Base-by-base conservation (phyloP, 768 basidiomycete species). In the Baorangia bicolor region DNA sequence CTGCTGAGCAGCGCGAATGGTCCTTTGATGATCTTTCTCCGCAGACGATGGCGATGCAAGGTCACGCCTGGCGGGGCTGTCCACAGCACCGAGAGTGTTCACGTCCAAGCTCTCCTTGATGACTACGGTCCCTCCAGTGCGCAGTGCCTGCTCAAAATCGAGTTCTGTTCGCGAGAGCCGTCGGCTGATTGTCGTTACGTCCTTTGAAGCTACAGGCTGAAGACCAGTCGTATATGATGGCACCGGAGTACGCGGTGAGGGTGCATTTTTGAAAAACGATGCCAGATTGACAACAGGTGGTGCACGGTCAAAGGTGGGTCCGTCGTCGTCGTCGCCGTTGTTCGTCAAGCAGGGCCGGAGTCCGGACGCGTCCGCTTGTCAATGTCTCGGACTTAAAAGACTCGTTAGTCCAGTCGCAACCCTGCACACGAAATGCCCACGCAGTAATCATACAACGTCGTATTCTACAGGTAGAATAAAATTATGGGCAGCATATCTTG, bases 121-220 rank as follows among this genome's bases (percentile, higher is more conserved):
- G 52, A 81, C 63, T 16, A 91, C 80, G 3, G 92, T 94, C 23
- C 82, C 86, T 39, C 83, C 83, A 12, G 76, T 76, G 56, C 76
- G 79, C 61, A 94, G 70, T 13, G 86, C 90, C 64, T 85, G 83
- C 73, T 93, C 91, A 62, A 94, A 94, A 68, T 91, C 89, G 66
- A 87, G 76, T 73, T 91, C 89, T 31, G 85, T 83, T 38, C 89
- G 82, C 40, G 91, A 92, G 42, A 79, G 69, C 30, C 88, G 81
- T 53, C 84, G 81, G 51, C 75, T 76, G 31, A 65, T 64, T 47
- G 66, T 67, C 50, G 67, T 72, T 20, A 69, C 67, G 73, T 86
- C 83, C 49, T 75, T 75, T 12, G 82, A 79, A 2, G 77, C 81
- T 56, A 84, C 76, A 12, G 88, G 85, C 38, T 81, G 81, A 20